Base-by-base conservation (phyloP, 305 asterid species). In the Fraxinus angustifolia region DNA sequence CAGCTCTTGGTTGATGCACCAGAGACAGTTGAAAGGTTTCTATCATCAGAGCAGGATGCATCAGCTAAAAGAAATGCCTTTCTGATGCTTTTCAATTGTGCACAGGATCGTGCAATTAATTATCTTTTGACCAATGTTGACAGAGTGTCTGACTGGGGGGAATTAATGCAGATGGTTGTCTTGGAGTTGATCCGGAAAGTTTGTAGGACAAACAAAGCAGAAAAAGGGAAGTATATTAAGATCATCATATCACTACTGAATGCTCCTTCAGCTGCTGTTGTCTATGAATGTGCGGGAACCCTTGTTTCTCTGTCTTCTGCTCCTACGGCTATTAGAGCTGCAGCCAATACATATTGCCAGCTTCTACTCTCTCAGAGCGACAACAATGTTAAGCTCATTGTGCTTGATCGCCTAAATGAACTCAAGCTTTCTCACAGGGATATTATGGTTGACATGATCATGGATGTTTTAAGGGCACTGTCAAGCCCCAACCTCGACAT, bases 1-100 rank as follows among this genome's bases (percentile, higher is more conserved):
- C 97, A 95, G 81, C 92, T 95, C 40, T 79, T 95, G 96, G 93
- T 90, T 74, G 99, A 95, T 86, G 99, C 99, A 67, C 99, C 99
- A 1, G 99, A 95, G 91, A 92, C 91, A 68, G 90, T 95, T 62
- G 98, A 94, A 90, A 92, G 87, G 84, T 82, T 92, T 85, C 96
- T 94, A 79, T 86, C 86, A 14, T 86, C 95, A 2, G 99, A 95
- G 90, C 95, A 91, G 88, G 99, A 95, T 53, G 88, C 89, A 77
- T 94, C 99, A 31, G 93, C 99, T 71, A 93, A 92, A 88, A 89
- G 98, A 82, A 92, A 92, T 87, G 98, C 97, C 78, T 95, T 95
- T 90, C 88, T 95, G 83, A 95, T 95, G 99, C 97, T 95, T 85
- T 95, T 88, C 88, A 92, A 88, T 75, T 95, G 98, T 80, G 92